A percentile compares a stretch with the other conserved stretches of the same genome.
Conservation (phyloP, 306 rosid species). For the Astragalus glycyphyllos region DNA sequence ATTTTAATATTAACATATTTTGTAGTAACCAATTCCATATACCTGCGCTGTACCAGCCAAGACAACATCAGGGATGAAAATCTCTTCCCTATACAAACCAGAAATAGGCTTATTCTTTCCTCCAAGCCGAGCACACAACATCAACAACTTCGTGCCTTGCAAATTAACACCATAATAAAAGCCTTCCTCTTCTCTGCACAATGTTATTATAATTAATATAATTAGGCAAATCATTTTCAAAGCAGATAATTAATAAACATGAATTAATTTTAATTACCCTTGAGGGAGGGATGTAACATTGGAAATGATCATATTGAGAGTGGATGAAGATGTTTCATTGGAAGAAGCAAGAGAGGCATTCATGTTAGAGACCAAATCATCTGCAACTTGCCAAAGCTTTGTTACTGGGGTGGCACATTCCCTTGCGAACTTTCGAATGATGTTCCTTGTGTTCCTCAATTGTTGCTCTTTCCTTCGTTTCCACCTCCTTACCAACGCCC, state of each 20-base stretch:
- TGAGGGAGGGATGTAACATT: slow-evolving; percentile 59
- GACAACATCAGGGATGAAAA: slow-evolving; percentile 52
- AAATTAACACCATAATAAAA: slow-evolving; percentile 68
- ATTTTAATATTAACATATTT: too few relatives aligned
- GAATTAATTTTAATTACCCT: slow-evolving; percentile 49
- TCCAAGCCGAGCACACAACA: slow-evolving; percentile 64
- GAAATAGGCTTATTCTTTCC: slow-evolving; percentile 64
- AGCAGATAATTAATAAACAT: background rate
- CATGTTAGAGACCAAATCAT: slow-evolving; percentile 61
- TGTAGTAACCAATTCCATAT: too few relatives aligned
- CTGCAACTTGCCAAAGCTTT: slow-evolving; percentile 58
- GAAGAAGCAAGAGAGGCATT: slow-evolving; percentile 53
- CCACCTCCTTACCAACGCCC: slow-evolving; percentile 46
- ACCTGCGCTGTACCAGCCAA: slow-evolving; percentile 55
- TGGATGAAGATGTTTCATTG: slow-evolving; percentile 26
- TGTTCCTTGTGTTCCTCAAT: slow-evolving; percentile 45
- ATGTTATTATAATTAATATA: background rate
- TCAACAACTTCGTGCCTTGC: slow-evolving; percentile 54
- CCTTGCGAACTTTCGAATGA: slow-evolving; percentile 60
- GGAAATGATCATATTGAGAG: slow-evolving; percentile 65
- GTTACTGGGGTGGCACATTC: slow-evolving; percentile 67
- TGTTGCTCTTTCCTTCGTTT: slow-evolving; percentile 52
- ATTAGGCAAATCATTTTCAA: background rate
- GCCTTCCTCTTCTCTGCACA: slow-evolving; percentile 69
- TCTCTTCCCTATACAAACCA: slow-evolving; percentile 57